Evolutionary conservation across 768 basidiomycete species (phyloP).

Genomic region (Lactarius vividus): DNA sequence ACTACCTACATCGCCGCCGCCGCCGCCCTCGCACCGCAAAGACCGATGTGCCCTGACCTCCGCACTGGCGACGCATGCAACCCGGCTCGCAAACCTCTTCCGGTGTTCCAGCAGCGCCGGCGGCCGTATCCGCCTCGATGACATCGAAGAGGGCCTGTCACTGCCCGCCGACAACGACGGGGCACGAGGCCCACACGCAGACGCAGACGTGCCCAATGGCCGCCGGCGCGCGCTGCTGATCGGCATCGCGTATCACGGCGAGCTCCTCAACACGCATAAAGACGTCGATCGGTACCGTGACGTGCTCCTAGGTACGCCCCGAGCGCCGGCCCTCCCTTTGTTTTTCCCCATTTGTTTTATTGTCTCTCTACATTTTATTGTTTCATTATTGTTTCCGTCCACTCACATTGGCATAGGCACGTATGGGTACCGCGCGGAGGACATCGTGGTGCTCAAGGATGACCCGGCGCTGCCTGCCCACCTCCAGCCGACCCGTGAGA

Average conservation of each 20-base stretch:
- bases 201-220: neutral
- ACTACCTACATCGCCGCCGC: neutral
- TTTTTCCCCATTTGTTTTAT: neutral
- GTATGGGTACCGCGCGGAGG: conserved; percentile 21
- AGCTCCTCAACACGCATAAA: conserved; percentile 25
- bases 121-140: neutral
- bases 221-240: conserved; percentile 26
- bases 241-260: conserved; percentile 25
- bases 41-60: conserved; percentile 1
- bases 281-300: conserved; percentile 24
- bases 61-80: conserved; percentile 6
- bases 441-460: conserved; percentile 24
- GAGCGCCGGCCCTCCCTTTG: neutral
- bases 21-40: neutral
- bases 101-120: neutral
- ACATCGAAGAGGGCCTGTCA: conserved; percentile 2
- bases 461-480: conserved; percentile 3
- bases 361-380: neutral
- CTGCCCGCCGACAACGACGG: neutral
- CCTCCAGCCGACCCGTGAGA: conserved; percentile 24
- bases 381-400: neutral
- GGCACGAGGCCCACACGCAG: neutral
- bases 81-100: neutral
- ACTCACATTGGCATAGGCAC: neutral
- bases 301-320: conserved; percentile 15